These are phyloP conservation scores for Phialocephala subalpina DNA, from an alignment of 2,329 filamentous ascomycete genomes.

Conservation along the genomic window DNA sequence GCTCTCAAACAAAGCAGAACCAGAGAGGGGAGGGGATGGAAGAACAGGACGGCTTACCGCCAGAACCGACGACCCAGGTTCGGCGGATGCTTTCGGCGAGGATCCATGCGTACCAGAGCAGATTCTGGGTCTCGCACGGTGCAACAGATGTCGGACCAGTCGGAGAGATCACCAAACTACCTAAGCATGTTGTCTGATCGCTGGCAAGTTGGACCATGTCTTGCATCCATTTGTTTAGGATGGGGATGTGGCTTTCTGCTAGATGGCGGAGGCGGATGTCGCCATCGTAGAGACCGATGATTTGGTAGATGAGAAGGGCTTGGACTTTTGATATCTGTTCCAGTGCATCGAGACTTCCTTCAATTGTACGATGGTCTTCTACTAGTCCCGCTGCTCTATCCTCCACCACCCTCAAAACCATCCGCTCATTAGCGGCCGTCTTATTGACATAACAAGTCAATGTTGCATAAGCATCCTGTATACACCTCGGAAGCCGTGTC, in stretches of 20 bases:
- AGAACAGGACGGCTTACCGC: too few relatives aligned
- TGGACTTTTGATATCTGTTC: slow-evolving; percentile 32
- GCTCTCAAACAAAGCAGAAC: too few relatives aligned
- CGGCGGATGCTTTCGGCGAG: slow-evolving; percentile 44
- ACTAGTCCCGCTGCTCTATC: slow-evolving; percentile 29
- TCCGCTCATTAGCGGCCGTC: slow-evolving; percentile 38
- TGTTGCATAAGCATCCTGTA: slow-evolving; percentile 43
- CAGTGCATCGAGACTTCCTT: slow-evolving; percentile 17
- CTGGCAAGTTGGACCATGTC: slow-evolving; percentile 21
- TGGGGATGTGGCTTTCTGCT: slow-evolving; percentile 34
- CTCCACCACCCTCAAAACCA: slow-evolving; percentile 40
- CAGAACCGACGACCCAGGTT: slow-evolving; percentile 39
- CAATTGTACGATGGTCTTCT: slow-evolving; percentile 12
- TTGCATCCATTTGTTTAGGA: slow-evolving; percentile 36
- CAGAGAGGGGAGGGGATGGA: too few relatives aligned
- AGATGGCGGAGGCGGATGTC: slow-evolving; percentile 39
- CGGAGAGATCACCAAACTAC: slow-evolving; percentile 9
- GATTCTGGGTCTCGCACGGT: background rate
- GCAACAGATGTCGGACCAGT: background rate
- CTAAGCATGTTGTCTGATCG: slow-evolving; percentile 7
- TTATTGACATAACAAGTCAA: slow-evolving; percentile 39
- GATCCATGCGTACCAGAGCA: slow-evolving; percentile 44
- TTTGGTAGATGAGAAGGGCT: slow-evolving; percentile 39
- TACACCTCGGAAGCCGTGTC: slow-evolving; percentile 34
- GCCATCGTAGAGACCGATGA: slow-evolving; percentile 41